phyloP scores from a whole-genome alignment of 2,329 filamentous ascomycete species.

The Colletotrichum viniferum region DNA sequence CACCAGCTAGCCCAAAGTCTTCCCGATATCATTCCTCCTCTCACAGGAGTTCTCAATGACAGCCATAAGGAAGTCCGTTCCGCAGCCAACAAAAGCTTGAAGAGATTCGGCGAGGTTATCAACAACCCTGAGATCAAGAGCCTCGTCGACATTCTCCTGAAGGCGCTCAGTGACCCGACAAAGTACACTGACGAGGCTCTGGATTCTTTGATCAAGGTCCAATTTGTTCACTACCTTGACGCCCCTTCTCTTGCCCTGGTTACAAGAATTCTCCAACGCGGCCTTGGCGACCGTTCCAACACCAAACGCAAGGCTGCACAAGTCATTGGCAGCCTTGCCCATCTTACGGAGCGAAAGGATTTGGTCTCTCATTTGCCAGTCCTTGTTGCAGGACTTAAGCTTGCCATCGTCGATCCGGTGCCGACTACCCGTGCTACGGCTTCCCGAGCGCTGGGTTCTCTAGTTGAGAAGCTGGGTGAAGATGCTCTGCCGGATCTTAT shows the following conservation, averaged over 20 bases:
- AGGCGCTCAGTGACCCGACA: constrained; percentile 95
- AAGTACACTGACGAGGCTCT: constrained; percentile 96
- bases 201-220: constrained; percentile 95
- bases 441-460: constrained; percentile 91
- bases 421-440: constrained; percentile 95
- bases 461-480: constrained; percentile 98
- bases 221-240: constrained; percentile 98
- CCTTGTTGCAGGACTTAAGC: constrained; percentile 85
- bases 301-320: constrained; percentile 97
- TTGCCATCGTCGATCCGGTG: constrained; percentile 92
- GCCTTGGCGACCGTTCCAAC: constrained; percentile 85
- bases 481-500: constrained; percentile 97
- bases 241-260: constrained; percentile 93
- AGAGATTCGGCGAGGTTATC: constrained; percentile 98
- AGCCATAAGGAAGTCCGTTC: constrained; percentile 96
- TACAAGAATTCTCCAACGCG: constrained; percentile 92
- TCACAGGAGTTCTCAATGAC: constrained; percentile 93
- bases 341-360: constrained; percentile 95
- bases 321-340: constrained; percentile 96
- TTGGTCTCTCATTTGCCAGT: constrained; percentile 90
- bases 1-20: constrained; percentile 91
- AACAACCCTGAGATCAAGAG: constrained; percentile 96
- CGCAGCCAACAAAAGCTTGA: constrained; percentile 93
- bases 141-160: constrained; percentile 88
- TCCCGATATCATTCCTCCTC: constrained; percentile 94